A percentile compares a stretch with the other conserved stretches of the same genome.
Conservation (phyloP, 805 yeast species). For the Candida patagonica region DNA sequence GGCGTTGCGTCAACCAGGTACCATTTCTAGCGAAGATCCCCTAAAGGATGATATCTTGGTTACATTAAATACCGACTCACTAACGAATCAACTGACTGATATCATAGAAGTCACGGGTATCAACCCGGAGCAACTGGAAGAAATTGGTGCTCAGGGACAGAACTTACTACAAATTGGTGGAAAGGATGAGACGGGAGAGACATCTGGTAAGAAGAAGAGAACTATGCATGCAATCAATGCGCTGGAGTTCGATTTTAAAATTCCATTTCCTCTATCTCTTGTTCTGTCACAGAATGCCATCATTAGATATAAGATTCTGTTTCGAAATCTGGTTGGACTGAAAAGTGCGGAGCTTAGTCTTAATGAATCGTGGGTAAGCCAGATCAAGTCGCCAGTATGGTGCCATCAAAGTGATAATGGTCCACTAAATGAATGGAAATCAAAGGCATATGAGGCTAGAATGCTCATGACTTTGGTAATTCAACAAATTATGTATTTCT, state of each 20-base stretch:
- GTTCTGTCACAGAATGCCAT: constrained; percentile 61
- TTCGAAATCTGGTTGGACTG: constrained; percentile 59
- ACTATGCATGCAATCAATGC: constrained; percentile 25
- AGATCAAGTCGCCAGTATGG: constrained; percentile 62
- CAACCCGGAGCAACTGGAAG: constrained; percentile 20
- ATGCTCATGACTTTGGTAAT: constrained; percentile 48
- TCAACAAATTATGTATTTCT: constrained; percentile 44
- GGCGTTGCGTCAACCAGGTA: constrained; percentile 32
- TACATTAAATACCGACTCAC: constrained; percentile 23
- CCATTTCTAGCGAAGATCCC: constrained; percentile 29
- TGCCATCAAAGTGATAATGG: constrained; percentile 36
- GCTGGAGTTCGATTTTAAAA: constrained; percentile 29
- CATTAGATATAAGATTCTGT: constrained; percentile 70
- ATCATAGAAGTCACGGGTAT: constrained; percentile 29
- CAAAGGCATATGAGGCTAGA: constrained; percentile 26
- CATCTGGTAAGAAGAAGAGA: constrained; percentile 14
- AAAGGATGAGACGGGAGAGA: constrained; percentile 9
- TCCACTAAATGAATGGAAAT: constrained; percentile 41
- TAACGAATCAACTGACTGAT: constrained; percentile 29
- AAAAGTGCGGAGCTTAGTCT: constrained; percentile 51
- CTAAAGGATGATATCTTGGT: constrained; percentile 28
- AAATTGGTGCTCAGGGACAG: constrained; percentile 6
- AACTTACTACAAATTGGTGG: constrained; percentile 5
- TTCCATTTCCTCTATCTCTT: constrained; percentile 84
- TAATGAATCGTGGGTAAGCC: constrained; percentile 64